These are phyloP conservation scores for Magnaporthales sp. DNA, from an alignment of 2,329 filamentous ascomycete species.

Conservation along the genomic window DNA sequence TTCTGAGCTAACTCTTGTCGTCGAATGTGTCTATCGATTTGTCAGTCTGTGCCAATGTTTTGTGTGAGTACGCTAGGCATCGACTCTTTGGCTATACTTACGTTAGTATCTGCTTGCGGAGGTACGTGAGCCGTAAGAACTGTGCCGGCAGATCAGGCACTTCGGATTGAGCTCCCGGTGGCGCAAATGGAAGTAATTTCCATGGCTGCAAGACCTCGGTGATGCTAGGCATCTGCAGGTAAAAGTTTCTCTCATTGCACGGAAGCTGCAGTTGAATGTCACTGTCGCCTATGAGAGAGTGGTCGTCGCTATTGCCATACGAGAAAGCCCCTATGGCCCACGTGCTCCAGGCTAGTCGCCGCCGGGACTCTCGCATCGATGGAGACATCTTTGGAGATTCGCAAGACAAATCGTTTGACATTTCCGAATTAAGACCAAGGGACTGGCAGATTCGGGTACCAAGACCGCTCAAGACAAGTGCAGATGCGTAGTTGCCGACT, in stretches of 20 bases:
- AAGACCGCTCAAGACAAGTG: slow-evolving; percentile 12
- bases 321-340: slow-evolving; percentile 12
- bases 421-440: slow-evolving; percentile 31
- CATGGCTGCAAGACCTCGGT: slow-evolving; percentile 9
- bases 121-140: slow-evolving; percentile 10
- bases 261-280: slow-evolving; percentile 16
- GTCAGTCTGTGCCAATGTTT: not conserved
- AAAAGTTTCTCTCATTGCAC: slow-evolving; percentile 11
- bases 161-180: slow-evolving; percentile 4
- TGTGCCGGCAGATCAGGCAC: slow-evolving; percentile 8
- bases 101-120: slow-evolving; percentile 9
- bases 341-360: slow-evolving; percentile 12
- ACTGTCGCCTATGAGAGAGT: slow-evolving; percentile 9
- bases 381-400: slow-evolving; percentile 3
- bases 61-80: too few relatives aligned
- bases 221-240: slow-evolving; percentile 9
- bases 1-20: not conserved
- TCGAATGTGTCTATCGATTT: not conserved
- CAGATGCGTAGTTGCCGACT: slow-evolving; percentile 9
- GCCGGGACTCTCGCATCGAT: slow-evolving; percentile 8
- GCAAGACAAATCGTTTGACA: slow-evolving; percentile 5
- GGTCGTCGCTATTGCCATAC: slow-evolving; percentile 8
- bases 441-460: slow-evolving; percentile 35
- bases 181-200: slow-evolving; percentile 7
- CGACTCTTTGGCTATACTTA: slow-evolving; percentile 1